Evolutionary conservation across 1,284 basidiomycete species (phyloP), one percentile per base, ranked within the genome.

Genomic region (Trichosporon inkin): DNA sequence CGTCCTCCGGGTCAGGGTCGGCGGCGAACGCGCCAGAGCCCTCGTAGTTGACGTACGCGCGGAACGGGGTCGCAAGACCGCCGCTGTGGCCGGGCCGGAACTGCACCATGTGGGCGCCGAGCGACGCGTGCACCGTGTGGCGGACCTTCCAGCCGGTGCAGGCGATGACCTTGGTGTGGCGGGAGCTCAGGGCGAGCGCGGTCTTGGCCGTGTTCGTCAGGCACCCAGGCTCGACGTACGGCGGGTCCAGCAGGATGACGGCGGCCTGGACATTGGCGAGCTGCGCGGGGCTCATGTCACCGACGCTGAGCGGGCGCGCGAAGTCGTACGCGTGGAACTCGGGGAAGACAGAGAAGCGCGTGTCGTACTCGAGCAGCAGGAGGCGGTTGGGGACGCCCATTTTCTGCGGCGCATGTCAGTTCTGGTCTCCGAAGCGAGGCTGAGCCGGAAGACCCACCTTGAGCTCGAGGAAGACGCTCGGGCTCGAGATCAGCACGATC

Each of bases 291-390:
- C 41, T 20, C 14, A 62, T 22, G 10, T 34, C 38, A 8, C 22
- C 35, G 10, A 62, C 51, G n/a, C 34, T 34, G 20, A 56, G 57
- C 3, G 61, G 61, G 16, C 39, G 39, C 16, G n/a, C 34, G 52
- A 54, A 59, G 41, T 62, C 61, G 57, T 62, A 62, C 8, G 20
- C 10, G 17, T 17, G 40, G 51, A 59, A 62, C 55, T 62, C 61
- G 51, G 57, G 34, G 55, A 59, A 62, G 16, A 62, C 55, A 36
- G 53, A 35, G 24, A 62, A 62, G n/a, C 61, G 61, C 7, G 40
- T 10, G 61, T 62, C 61, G 10, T 49, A 54, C 51, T 62, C 61
- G 35, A 62, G 57, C 8, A 62, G 55, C 5, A 62, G 19, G 14
- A 62, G 61, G n/a, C 36, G 52, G 55, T 59, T 62, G 16, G 55